A percentile compares a stretch with the other conserved stretches of the same genome.
phyloP scores from a whole-genome alignment of 192 early-diverging fungal species.

The Entomortierella parvispora region DNA sequence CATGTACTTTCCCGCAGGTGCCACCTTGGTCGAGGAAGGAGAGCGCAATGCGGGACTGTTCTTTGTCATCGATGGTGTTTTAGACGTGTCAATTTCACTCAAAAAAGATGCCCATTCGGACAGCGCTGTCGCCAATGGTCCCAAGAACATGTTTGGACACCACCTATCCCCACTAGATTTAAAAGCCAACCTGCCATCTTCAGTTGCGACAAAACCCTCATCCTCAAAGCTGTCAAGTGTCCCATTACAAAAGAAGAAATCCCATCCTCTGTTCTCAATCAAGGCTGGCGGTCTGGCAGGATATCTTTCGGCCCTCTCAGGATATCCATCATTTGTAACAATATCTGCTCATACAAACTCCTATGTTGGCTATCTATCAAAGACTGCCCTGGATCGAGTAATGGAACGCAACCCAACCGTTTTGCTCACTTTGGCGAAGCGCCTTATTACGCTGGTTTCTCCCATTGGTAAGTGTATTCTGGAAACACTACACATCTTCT shows the following conservation, averaged over 20 bases:
- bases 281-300: slow-evolving; percentile 90
- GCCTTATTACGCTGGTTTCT: slow-evolving; percentile 83
- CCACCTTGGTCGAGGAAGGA: slow-evolving; percentile 82
- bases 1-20: slow-evolving; percentile 77
- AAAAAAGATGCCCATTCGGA: slow-evolving; percentile 32
- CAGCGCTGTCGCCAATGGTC: neutral
- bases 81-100: slow-evolving; percentile 74
- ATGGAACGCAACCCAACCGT: slow-evolving; percentile 87
- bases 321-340: slow-evolving; percentile 89
- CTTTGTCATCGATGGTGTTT: slow-evolving; percentile 91
- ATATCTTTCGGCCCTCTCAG: slow-evolving; percentile 92
- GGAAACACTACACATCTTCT: neutral
- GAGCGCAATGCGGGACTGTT: slow-evolving; percentile 87
- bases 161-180: slow-evolving; percentile 26
- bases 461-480: slow-evolving; percentile 73
- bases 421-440: slow-evolving; percentile 87
- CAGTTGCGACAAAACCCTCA: slow-evolving; percentile 5
- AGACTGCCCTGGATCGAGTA: slow-evolving; percentile 82
- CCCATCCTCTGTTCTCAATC: slow-evolving; percentile 74
- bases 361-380: slow-evolving; percentile 90
- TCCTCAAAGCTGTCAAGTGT: slow-evolving; percentile 14
- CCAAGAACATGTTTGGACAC: slow-evolving; percentile 40
- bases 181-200: slow-evolving; percentile 19
- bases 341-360: slow-evolving; percentile 82
- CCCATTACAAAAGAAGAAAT: slow-evolving; percentile 11